These are phyloP conservation scores for Alternaria triticina DNA, from an alignment of 2,329 filamentous ascomycete species.

Conservation along the genomic window DNA sequence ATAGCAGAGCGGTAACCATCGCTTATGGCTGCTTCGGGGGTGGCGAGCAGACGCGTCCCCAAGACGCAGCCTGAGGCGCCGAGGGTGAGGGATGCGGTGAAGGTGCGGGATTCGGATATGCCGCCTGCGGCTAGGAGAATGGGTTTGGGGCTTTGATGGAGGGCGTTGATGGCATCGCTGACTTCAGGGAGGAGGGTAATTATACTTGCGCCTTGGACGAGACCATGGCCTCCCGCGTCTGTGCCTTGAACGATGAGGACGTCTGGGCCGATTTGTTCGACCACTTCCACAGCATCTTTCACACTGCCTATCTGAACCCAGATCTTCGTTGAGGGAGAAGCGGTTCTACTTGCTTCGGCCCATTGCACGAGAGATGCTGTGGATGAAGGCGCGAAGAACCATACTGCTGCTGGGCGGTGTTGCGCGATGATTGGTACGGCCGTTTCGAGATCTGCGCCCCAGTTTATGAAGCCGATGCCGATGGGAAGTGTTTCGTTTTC, in stretches of 20 bases:
- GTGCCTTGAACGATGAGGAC: conserved; percentile 68
- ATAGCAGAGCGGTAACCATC: conserved; percentile 58
- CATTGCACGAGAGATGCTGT: conserved; percentile 44
- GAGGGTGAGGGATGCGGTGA: conserved; percentile 62
- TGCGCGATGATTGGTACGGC: conserved; percentile 59
- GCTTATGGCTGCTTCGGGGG: conserved; percentile 54
- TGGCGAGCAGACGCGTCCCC: conserved; percentile 69
- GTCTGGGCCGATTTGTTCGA: conserved; percentile 57
- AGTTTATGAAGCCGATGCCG: conserved; percentile 69
- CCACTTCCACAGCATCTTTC: conserved; percentile 58
- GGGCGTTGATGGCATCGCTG: conserved; percentile 45
- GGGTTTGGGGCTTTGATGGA: conserved; percentile 26
- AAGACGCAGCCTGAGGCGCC: conserved; percentile 62
- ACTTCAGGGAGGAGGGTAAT: conserved; percentile 66
- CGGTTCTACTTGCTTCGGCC: conserved; percentile 38
- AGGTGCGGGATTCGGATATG: conserved; percentile 62
- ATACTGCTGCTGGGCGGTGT: conserved; percentile 65
- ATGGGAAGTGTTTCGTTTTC: conserved; percentile 53
- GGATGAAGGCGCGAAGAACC: conserved; percentile 65
- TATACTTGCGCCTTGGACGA: conserved; percentile 60
- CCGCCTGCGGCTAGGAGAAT: conserved; percentile 65
- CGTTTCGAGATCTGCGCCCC: conserved; percentile 52
- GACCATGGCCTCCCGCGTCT: conserved; percentile 70
- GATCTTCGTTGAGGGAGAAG: conserved; percentile 53
- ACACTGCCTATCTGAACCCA: conserved; percentile 70